Conservation (phyloP, 331 rosid genomes). For the Quercus tomentella region DNA sequence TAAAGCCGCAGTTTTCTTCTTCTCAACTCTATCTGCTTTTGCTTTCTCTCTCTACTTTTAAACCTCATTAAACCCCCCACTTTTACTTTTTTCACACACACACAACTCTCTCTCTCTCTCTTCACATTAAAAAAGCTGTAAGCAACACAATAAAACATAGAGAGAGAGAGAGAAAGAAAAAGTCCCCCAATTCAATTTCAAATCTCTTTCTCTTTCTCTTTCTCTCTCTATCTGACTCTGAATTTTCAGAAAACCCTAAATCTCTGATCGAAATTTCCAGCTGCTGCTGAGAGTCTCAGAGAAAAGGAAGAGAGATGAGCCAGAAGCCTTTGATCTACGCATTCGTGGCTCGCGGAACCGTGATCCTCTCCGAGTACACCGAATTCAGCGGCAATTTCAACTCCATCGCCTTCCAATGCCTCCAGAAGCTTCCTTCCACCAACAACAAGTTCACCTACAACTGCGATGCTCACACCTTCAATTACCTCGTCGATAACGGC, state of each 20-base stretch:
- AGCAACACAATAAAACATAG: neutral
- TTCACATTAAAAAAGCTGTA: neutral
- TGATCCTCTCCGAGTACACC: constrained; percentile 85
- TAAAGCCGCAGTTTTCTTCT: too few relatives aligned
- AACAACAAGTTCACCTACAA: constrained; percentile 64
- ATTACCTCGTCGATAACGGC: neutral
- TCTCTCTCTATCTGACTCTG: too few relatives aligned
- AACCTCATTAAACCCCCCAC: constrained; percentile 20
- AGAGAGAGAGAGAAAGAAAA: neutral
- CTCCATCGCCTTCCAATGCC: constrained; percentile 94
- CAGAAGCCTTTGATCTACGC: constrained; percentile 88
- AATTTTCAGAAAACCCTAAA: neutral
- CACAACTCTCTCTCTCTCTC: neutral
- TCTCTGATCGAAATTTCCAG: neutral
- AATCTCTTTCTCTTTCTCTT: too few relatives aligned
- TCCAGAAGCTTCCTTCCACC: constrained; percentile 89
- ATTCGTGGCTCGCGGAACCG: constrained; percentile 85
- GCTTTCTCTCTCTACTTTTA: constrained; percentile 1
- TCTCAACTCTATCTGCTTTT: too few relatives aligned
- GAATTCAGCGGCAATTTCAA: constrained; percentile 97
- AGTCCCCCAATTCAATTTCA: neutral
- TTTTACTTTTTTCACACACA: neutral
- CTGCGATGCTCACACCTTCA: neutral
- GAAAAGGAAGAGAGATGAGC: constrained; percentile 27
- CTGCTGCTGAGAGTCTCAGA: too few relatives aligned